A percentile compares a stretch with the other conserved stretches of the same genome.
Conservation (phyloP, 2,329 filamentous ascomycete genomes). For the Claviceps paspali region DNA sequence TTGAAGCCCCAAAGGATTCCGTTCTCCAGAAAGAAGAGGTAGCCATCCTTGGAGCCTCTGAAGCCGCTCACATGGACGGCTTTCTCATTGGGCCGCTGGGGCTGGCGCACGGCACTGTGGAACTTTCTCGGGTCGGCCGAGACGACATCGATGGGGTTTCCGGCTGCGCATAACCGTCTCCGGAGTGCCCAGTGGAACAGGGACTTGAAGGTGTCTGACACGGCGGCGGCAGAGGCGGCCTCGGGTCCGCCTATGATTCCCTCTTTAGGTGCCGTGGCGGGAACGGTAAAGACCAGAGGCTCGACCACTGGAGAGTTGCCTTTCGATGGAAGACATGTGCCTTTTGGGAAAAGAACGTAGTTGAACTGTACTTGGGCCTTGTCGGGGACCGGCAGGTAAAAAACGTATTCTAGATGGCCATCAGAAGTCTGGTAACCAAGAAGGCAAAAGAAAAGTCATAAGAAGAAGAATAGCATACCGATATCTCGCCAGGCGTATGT, state of each 20-base stretch:
- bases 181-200: conserved; percentile 47
- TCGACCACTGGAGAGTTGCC: conserved; percentile 29
- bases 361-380: conserved; percentile 51
- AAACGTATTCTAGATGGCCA: conserved; percentile 37
- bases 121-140: conserved; percentile 40
- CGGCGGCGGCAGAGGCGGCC: conserved; percentile 31
- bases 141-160: conserved; percentile 32
- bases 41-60: conserved; percentile 53
- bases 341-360: conserved; percentile 46
- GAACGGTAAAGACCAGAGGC: conserved; percentile 49
- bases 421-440: conserved; percentile 5
- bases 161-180: conserved; percentile 32
- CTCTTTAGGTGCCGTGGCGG: conserved; percentile 43
- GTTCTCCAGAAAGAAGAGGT: conserved; percentile 49
- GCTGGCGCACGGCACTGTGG: conserved; percentile 38
- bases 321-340: conserved; percentile 36
- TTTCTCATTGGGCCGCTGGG: conserved; percentile 44
- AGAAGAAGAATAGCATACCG: conserved; percentile 24
- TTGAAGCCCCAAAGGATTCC: conserved; percentile 58
- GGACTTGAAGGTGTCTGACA: conserved; percentile 42
- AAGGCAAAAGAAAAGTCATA: too few species aligned
- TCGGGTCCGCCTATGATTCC: conserved; percentile 38
- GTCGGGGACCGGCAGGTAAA: conserved; percentile 49
- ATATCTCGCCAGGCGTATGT: conserved; percentile 47
- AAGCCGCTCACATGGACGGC: conserved; percentile 53